Conservation (phyloP, 345 rosid genomes). For the Diplotaxis tenuifolia region DNA sequence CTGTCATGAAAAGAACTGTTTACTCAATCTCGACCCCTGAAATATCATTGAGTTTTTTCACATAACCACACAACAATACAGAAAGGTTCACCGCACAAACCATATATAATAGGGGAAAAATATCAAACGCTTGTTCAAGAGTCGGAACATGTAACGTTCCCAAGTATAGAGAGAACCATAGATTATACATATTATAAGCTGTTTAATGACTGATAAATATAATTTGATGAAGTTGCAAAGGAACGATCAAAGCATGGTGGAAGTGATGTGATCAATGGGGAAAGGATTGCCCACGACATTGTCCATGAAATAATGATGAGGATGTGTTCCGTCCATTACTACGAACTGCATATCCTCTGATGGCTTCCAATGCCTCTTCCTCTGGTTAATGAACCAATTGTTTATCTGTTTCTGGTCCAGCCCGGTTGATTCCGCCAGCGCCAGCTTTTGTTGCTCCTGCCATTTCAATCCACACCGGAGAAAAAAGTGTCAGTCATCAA, state of each 20-base stretch:
- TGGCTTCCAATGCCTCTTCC: slow-evolving; percentile 98
- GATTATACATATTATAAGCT: slow-evolving; percentile 37
- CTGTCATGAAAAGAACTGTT: no score
- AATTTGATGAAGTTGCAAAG: neutral
- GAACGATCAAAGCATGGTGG: slow-evolving; percentile 47
- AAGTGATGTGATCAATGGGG: slow-evolving; percentile 67
- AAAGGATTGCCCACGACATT: slow-evolving; percentile 68
- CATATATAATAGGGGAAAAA: neutral
- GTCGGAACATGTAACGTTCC: slow-evolving; percentile 30
- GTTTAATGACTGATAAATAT: slow-evolving; percentile 20
- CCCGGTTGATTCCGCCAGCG: slow-evolving; percentile 81
- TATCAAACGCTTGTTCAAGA: slow-evolving; percentile 21
- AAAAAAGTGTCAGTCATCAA: neutral
- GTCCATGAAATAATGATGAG: slow-evolving; percentile 70
- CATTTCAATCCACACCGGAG: neutral
- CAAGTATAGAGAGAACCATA: slow-evolving; percentile 24
- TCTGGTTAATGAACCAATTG: slow-evolving; percentile 99
- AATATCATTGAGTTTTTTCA: no score
- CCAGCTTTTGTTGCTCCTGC: slow-evolving; percentile 93
- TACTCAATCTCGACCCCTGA: no score
- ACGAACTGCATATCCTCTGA: slow-evolving; percentile 91
- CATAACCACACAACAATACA: neutral
- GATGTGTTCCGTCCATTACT: slow-evolving; percentile 78
- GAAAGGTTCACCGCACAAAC: slow-evolving; percentile 23
- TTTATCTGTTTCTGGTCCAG: slow-evolving; percentile 94